Evolutionary conservation across 805 yeast genomes (phyloP), one percentile per base, ranked within the genome.

Genomic region (Candida ipomoeae): DNA sequence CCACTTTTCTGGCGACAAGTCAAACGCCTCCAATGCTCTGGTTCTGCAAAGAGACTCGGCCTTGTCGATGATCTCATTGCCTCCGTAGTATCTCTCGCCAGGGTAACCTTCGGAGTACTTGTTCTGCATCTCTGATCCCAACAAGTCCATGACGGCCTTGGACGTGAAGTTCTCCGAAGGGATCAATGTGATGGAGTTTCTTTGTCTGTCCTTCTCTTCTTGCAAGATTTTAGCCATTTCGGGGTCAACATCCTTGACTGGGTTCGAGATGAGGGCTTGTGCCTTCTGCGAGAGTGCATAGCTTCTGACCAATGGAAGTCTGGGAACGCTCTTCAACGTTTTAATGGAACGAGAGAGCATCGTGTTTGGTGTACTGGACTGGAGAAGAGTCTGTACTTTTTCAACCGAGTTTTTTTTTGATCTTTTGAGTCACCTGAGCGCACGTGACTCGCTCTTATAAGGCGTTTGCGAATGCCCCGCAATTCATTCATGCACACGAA

Each of bases 101-200:
- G 99, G 99, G 73, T 92, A 92, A 57, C 98, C 98, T 73, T 92
- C 99, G 10, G 97, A 90, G 75, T 92, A 92, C 77, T 92, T 92
- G 81, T 92, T 92, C 71, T 88, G 91, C 96, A 92, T 89, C 67
- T 89, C 96, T 26, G 97, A 87, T 57, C 98, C 98, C 63, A 92
- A 79, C 45, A 89, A 82, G 67, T 92, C 96, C 82, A 92, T 87
- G 32, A 92, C 99, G 21, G 97, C 85, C 59, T 85, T 87, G 45
- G 97, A 87, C 50, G 99, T 92, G 79, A 91, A 92, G 73, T 92
- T 92, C 69, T 92, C 99, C 40, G 96, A 87, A 18, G 99, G 96
- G 69, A 92, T 92, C 70, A 92, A 78, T 39, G 92, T 90, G 65
- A 92, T 84, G 29, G 97, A 89, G 67, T 87, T 87, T 74, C 84